phyloP scores from a whole-genome alignment of 2,329 filamentous ascomycete genomes.

The Colletotrichum agaves region DNA sequence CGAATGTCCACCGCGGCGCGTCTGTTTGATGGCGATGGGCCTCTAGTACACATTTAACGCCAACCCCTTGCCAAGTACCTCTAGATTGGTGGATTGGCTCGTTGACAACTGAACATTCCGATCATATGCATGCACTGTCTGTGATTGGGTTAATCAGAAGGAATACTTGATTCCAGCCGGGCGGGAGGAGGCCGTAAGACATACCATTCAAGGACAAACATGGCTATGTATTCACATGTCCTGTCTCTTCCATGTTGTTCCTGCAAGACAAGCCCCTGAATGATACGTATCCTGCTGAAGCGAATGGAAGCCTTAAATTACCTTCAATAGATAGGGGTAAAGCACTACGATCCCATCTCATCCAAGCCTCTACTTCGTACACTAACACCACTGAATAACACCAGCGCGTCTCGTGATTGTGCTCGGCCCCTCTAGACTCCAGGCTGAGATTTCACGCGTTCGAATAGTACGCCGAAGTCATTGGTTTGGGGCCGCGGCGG shows the following conservation, averaged over 20 bases:
- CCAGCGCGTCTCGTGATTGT: conserved; percentile 23
- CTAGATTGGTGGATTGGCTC: neutral
- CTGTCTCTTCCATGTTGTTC: conserved; percentile 3
- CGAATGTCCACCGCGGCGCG: conserved; percentile 10
- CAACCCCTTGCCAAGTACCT: neutral
- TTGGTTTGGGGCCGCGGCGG: conserved; percentile 14
- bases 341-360: neutral
- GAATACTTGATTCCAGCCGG: conserved; percentile 22
- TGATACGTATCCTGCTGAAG: too few relatives aligned
- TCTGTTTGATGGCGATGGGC: conserved; percentile 13
- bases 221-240: conserved; percentile 33
- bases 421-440: conserved; percentile 22
- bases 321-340: too few relatives aligned
- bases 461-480: neutral
- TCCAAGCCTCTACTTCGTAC: neutral
- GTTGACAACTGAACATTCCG: conserved; percentile 1
- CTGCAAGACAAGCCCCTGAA: too few relatives aligned
- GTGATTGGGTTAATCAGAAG: conserved; percentile 6
- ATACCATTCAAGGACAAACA: neutral
- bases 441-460: conserved; percentile 16
- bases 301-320: too few relatives aligned
- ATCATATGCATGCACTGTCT: neutral
- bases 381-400: neutral
- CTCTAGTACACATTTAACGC: neutral
- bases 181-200: conserved; percentile 26